Evolutionary conservation across 108 stramenopile species (phyloP).

Genomic region (Cyclostephanos tholiformis): DNA sequence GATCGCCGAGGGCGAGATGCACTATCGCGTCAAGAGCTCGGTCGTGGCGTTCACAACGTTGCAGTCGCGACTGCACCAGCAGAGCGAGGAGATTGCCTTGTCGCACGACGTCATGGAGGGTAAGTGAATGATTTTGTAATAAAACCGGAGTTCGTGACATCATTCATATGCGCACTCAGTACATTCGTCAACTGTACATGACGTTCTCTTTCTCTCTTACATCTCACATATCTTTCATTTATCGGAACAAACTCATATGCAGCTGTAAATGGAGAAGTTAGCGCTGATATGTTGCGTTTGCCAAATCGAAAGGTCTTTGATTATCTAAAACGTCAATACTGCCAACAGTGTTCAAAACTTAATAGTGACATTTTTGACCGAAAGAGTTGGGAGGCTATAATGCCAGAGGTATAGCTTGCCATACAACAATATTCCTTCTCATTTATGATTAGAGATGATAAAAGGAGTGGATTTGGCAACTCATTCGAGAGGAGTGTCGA

Average conservation of each 20-base stretch:
- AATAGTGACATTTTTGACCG: slow-evolving; percentile 74
- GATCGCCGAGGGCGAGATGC: slow-evolving; percentile 88
- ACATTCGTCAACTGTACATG: too few species aligned
- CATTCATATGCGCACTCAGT: too few species aligned
- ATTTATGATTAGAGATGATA: too few species aligned
- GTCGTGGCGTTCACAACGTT: slow-evolving; percentile 28
- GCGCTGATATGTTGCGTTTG: slow-evolving; percentile 71
- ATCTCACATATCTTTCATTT: neutral
- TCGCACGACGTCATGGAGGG: slow-evolving; percentile 84
- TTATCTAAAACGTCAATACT: slow-evolving; percentile 77
- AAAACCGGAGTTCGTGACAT: too few species aligned
- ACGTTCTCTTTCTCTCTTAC: neutral
- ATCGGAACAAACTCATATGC: neutral
- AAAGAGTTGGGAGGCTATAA: slow-evolving; percentile 74
- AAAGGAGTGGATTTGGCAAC: too few species aligned
- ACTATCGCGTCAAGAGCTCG: slow-evolving; percentile 74
- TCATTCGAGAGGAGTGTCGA: too few species aligned
- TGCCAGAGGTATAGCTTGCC: slow-evolving; percentile 63
- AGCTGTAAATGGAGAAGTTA: slow-evolving; percentile 73
- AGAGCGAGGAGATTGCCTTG: slow-evolving; percentile 67
- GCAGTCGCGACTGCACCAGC: neutral
- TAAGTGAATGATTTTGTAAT: neutral
- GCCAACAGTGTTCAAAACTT: slow-evolving; percentile 78
- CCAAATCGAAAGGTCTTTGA: slow-evolving; percentile 83
- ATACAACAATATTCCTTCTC: neutral